These are phyloP conservation scores for Umbilicaria muhlenbergii DNA, from an alignment of 495 filamentous ascomycete genomes.

Conservation along the genomic window DNA sequence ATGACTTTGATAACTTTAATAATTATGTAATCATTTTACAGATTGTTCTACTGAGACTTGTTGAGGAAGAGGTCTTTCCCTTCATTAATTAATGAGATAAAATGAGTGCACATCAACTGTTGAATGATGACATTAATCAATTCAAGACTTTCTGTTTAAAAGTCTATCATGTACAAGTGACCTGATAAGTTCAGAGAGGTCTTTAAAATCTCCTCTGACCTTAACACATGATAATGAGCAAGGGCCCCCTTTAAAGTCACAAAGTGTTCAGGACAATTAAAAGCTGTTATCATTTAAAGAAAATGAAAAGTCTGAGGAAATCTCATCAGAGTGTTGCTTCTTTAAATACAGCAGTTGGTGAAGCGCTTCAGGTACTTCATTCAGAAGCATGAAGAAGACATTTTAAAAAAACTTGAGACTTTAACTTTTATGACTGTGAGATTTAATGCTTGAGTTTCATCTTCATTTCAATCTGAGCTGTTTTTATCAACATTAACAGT, in stretches of 20 bases:
- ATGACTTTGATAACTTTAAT: not conserved
- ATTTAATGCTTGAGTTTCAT: not conserved
- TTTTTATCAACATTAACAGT: not conserved
- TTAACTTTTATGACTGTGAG: not conserved
- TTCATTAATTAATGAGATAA: conserved; percentile 3
- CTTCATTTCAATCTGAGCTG: not conserved
- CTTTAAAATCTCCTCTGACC: not conserved
- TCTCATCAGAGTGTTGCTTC: not conserved
- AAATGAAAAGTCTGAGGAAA: not conserved
- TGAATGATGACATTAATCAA: conserved; percentile 1
- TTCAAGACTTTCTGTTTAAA: conserved; percentile 1
- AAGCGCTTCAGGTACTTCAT: not conserved
- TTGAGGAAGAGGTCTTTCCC: not conserved
- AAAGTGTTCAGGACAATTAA: not conserved
- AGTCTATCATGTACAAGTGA: not conserved
- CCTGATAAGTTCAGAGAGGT: not conserved
- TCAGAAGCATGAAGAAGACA: not conserved
- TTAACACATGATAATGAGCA: not conserved
- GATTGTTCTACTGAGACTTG: not conserved
- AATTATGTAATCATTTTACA: not conserved
- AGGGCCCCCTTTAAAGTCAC: not conserved
- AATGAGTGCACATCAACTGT: not conserved
- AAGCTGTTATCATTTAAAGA: not conserved
- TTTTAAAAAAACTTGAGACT: not conserved
- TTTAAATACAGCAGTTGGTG: not conserved